Evolutionary conservation across 441 rosid species (phyloP), one percentile per base, ranked within the genome.

Genomic region (Raphanus hybrid): DNA sequence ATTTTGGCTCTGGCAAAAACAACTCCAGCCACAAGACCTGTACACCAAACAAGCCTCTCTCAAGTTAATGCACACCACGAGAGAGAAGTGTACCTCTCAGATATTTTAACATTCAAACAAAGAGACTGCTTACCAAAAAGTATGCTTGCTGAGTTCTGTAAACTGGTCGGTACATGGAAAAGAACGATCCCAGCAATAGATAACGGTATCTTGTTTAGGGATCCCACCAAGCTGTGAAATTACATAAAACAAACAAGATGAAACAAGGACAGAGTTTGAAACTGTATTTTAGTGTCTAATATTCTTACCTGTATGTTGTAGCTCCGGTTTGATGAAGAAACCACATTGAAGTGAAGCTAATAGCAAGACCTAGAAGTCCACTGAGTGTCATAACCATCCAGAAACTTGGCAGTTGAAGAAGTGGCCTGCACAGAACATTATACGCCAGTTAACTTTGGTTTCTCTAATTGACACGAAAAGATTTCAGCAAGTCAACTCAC

Each of bases 341-440:
- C 99, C 99, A 96, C 97, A 96, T 92, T 8, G 99, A 96, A 76
- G 97, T 87, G 85, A 96, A 93, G 88, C 99, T 96, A 83, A 96
- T 96, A 29, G 97, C 98, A 69, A 96, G 87, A 64, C 99, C 99
- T 70, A 96, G 82, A 74, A 93, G 86, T 70, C 99, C 98, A 82
- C 99, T 93, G 16, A 93, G 83, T 35, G 99, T 93, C 80, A 86
- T 87, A 23, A 96, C 97, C 77, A 88, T 66, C 99, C 99, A 93
- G 81, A 96, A 93, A 83, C 66, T 69, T 43, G 98, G 98, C 74
- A 91, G 77, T 80, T 85, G 86, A 80, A 96, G 80, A 63, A 96
- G 93, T 16, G 99, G 99, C 50, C 98, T 96, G 92, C 81, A 73
- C 70, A 64, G 18, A 62, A 58, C 66, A 80, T 64, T 27, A 76